Evolutionary conservation across 2,329 filamentous ascomycete genomes (phyloP).

Genomic region (Neofusicoccum parvum): DNA sequence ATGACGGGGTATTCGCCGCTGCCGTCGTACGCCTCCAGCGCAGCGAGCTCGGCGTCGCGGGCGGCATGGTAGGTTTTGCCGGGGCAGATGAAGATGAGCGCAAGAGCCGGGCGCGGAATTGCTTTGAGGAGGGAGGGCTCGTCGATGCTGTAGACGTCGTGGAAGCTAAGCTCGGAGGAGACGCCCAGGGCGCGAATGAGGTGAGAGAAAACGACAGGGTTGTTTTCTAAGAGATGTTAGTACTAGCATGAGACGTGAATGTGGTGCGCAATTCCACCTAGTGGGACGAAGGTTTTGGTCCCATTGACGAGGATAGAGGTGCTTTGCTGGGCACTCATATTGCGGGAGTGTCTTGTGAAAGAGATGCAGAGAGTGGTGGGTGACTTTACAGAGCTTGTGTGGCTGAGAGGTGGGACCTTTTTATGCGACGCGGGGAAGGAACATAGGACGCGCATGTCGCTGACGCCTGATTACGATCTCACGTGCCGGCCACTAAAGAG

Average conservation of each 20-base stretch:
- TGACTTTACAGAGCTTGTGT: neutral
- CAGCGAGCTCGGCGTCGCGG: conserved; percentile 72
- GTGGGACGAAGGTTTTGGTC: neutral
- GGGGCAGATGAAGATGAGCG: conserved; percentile 90
- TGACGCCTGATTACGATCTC: no score
- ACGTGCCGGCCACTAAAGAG: no score
- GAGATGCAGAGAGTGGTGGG: neutral
- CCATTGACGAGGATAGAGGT: neutral
- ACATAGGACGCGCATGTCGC: neutral
- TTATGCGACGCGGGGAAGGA: neutral
- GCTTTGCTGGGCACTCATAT: neutral
- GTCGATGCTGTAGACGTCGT: conserved; percentile 90
- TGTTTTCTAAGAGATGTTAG: conserved; percentile 58
- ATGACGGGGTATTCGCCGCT: conserved; percentile 75
- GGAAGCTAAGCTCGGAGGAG: conserved; percentile 72
- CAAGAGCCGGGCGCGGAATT: conserved; percentile 83
- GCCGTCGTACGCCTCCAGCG: conserved; percentile 64
- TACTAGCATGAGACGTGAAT: neutral
- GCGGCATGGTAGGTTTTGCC: conserved; percentile 79
- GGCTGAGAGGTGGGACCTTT: neutral
- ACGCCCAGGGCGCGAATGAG: conserved; percentile 85
- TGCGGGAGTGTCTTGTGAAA: neutral
- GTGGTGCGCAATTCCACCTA: neutral
- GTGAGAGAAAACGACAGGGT: conserved; percentile 84
- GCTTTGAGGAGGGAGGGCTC: conserved; percentile 83